These are phyloP conservation scores for Coemansia sp. DNA, from an alignment of 192 early-diverging fungal species.

Conservation along the genomic window DNA sequence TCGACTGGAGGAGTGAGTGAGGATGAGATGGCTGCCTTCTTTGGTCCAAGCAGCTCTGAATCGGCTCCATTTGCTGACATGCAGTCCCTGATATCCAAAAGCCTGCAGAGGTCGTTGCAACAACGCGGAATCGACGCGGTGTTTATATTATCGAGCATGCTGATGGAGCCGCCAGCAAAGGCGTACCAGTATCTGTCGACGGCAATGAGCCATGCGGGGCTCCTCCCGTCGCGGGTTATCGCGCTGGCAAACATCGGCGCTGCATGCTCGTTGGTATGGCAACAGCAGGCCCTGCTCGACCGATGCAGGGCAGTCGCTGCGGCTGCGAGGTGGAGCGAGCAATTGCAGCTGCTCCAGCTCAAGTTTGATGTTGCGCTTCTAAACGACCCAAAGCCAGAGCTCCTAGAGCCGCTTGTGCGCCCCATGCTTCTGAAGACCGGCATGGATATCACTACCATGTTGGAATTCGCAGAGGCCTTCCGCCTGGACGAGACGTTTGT, in stretches of 20 bases:
- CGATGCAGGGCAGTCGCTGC: constrained; percentile 59
- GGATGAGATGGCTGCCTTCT: constrained; percentile 21
- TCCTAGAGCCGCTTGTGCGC: constrained; percentile 59
- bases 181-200: constrained; percentile 45
- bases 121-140: constrained; percentile 37
- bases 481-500: constrained; percentile 46
- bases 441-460: constrained; percentile 59
- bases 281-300: constrained; percentile 63
- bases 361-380: constrained; percentile 60
- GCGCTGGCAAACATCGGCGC: constrained; percentile 59
- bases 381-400: constrained; percentile 49
- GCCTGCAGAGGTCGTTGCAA: constrained; percentile 41
- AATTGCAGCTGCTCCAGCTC: constrained; percentile 62
- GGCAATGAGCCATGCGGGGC: constrained; percentile 42
- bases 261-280: constrained; percentile 61
- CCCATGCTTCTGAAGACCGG: constrained; percentile 60
- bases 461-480: constrained; percentile 69
- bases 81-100: constrained; percentile 12
- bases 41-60: constrained; percentile 5
- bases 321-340: constrained; percentile 68
- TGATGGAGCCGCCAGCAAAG: constrained; percentile 14
- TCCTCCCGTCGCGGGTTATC: constrained; percentile 40
- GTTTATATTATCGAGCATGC: constrained; percentile 47
- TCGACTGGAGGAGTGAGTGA: constrained; percentile 26
- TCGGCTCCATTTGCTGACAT: background rate